A percentile compares a stretch with the other conserved stretches of the same genome.
Conservation (phyloP, 257 asterid species). For the Thymus quinquecostatus region DNA sequence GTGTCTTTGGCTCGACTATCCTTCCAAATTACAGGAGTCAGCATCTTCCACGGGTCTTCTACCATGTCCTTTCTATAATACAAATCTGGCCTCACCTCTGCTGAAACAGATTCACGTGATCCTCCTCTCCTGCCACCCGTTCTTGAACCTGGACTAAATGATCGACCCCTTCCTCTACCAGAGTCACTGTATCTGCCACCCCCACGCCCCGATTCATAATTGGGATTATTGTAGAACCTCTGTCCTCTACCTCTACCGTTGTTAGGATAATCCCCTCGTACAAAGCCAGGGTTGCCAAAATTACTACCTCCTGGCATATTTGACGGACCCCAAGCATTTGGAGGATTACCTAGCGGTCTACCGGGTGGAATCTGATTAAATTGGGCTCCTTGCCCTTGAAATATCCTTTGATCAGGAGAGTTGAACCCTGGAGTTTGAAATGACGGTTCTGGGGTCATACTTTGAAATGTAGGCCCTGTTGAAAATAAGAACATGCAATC, state of each 20-base stretch:
- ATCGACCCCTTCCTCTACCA: slow-evolving; percentile 53
- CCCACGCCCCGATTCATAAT: slow-evolving; percentile 39
- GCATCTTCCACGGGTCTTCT: slow-evolving; percentile 76
- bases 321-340: slow-evolving; percentile 27
- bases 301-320: slow-evolving; percentile 43
- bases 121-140: slow-evolving; percentile 47
- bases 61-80: slow-evolving; percentile 73
- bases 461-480: slow-evolving; percentile 49
- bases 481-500: neutral
- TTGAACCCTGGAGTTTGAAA: slow-evolving; percentile 46
- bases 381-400: slow-evolving; percentile 44
- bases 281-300: slow-evolving; percentile 32
- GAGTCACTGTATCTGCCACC: slow-evolving; percentile 31
- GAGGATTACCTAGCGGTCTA: slow-evolving; percentile 38
- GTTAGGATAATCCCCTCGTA: slow-evolving; percentile 37
- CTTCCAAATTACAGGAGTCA: slow-evolving; percentile 69
- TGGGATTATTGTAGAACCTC: slow-evolving; percentile 38
- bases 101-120: slow-evolving; percentile 37
- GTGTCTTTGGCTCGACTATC: slow-evolving; percentile 29
- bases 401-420: slow-evolving; percentile 41
- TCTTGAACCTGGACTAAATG: slow-evolving; percentile 40
- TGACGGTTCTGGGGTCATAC: slow-evolving; percentile 34
- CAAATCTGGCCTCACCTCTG: slow-evolving; percentile 45
- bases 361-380: slow-evolving; percentile 37
- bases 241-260: slow-evolving; percentile 54